Conservation (phyloP, 441 rosid species). For the Populus hybrid region DNA sequence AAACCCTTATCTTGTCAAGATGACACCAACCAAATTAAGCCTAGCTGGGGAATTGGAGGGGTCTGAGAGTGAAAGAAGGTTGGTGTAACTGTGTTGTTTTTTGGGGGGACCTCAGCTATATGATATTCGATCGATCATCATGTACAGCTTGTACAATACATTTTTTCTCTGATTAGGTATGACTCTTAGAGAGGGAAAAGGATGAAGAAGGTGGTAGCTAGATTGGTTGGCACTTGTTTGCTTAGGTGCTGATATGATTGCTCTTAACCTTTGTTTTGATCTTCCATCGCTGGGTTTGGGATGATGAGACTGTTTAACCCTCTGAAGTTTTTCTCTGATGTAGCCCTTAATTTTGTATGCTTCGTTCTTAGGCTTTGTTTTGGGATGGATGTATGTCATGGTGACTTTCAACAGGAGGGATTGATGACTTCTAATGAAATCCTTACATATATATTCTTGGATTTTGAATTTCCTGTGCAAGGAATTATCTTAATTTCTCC, state of each 20-base stretch:
- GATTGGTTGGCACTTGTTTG: slow-evolving; percentile 31
- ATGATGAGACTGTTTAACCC: slow-evolving; percentile 9
- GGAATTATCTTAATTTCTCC: too few relatives aligned
- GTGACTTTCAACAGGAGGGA: background rate
- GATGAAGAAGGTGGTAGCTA: background rate
- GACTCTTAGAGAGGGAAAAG: slow-evolving; percentile 25
- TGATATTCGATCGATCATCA: background rate
- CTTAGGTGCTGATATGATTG: slow-evolving; percentile 22
- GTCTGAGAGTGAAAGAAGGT: slow-evolving; percentile 24
- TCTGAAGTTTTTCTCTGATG: slow-evolving; percentile 3
- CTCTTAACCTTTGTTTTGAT: slow-evolving; percentile 21
- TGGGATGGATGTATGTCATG: background rate
- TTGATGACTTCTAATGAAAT: slow-evolving; percentile 14
- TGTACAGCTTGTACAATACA: slow-evolving; percentile 49
- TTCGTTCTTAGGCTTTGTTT: slow-evolving; percentile 12
- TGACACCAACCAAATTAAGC: slow-evolving; percentile 20
- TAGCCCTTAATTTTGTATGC: background rate
- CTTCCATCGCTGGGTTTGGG: slow-evolving; percentile 23
- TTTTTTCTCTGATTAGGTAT: slow-evolving; percentile 44
- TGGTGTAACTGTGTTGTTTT: slow-evolving; percentile 13
- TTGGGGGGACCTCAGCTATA: slow-evolving; percentile 31
- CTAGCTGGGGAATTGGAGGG: slow-evolving; percentile 14
- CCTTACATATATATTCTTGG: background rate
- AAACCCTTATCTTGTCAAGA: slow-evolving; percentile 25
- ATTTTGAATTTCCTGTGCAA: background rate